These are phyloP conservation scores for Cercospora nicotianae DNA, from an alignment of 2,329 filamentous ascomycete species.

Conservation along the genomic window DNA sequence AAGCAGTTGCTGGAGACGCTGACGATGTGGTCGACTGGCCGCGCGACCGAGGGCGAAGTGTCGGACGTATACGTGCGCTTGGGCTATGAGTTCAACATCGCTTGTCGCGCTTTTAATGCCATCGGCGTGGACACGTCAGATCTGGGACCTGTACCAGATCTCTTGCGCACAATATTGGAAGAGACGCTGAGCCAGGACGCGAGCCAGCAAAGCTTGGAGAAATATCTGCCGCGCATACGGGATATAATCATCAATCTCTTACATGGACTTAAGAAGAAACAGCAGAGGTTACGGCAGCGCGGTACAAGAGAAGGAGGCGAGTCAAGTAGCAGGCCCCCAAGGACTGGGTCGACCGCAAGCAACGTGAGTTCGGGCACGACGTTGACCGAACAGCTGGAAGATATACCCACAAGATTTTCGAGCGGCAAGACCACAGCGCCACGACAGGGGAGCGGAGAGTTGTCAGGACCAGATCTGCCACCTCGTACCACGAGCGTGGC, in stretches of 20 bases:
- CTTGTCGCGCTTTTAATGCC: conserved; percentile 91
- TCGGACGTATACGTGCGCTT: conserved; percentile 97
- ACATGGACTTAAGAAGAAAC: conserved; percentile 94
- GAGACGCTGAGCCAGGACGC: conserved; percentile 96
- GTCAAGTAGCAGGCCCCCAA: conserved; percentile 33
- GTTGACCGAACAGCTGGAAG: conserved; percentile 49
- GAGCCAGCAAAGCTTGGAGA: conserved; percentile 87
- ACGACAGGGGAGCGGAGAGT: conserved; percentile 45
- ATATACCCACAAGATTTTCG: conserved; percentile 41
- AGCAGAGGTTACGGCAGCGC: conserved; percentile 74
- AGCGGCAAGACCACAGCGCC: conserved; percentile 44
- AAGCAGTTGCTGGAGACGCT: conserved; percentile 97
- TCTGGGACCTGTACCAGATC: conserved; percentile 90
- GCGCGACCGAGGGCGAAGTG: conserved; percentile 89
- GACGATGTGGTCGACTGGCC: conserved; percentile 93
- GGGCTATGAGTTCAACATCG: conserved; percentile 99
- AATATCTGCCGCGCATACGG: conserved; percentile 88
- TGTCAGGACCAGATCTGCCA: conserved; percentile 46
- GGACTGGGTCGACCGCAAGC: conserved; percentile 51
- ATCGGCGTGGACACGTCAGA: conserved; percentile 96
- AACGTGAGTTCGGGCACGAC: conserved; percentile 46
- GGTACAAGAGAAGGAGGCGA: conserved; percentile 44
- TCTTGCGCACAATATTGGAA: conserved; percentile 86
- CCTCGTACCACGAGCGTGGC: conserved; percentile 50
- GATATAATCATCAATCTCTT: conserved; percentile 98